phyloP scores from a whole-genome alignment of 1,139 yeast species.

The Pichia sp. region DNA sequence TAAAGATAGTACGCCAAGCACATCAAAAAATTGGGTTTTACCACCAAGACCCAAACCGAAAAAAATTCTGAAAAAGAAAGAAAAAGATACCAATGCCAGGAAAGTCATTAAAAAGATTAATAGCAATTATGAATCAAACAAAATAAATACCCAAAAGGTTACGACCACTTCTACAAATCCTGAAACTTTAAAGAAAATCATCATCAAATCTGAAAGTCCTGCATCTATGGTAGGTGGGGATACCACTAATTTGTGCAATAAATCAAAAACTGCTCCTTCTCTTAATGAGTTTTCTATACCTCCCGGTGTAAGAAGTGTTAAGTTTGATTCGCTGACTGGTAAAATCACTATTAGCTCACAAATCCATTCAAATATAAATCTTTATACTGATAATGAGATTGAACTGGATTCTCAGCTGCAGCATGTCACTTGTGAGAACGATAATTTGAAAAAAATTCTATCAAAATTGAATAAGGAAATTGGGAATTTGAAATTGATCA shows the following conservation, averaged over 20 bases:
- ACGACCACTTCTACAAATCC: background rate
- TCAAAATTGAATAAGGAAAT: conserved; percentile 31
- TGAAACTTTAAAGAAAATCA: background rate
- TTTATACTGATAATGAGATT: conserved; percentile 21
- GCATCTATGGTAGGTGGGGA: too few relatives aligned
- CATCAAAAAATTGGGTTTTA: conserved; percentile 53
- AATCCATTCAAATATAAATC: conserved; percentile 27
- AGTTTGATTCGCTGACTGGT: conserved; percentile 10
- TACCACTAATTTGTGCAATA: background rate
- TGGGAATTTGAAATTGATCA: conserved; percentile 21
- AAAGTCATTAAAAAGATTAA: too few relatives aligned
- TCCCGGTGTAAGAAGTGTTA: conserved; percentile 12
- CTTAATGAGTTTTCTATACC: conserved; percentile 1
- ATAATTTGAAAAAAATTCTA: conserved; percentile 30
- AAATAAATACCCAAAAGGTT: background rate
- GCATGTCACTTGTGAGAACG: conserved; percentile 31
- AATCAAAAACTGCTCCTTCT: conserved; percentile 1
- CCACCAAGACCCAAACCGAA: conserved; percentile 64
- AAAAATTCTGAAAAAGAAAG: conserved; percentile 27
- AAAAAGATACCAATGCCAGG: conserved; percentile 1
- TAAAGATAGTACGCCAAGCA: conserved; percentile 16
- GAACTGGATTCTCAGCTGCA: conserved; percentile 29
- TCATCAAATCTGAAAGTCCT: background rate
- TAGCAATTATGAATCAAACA: background rate
- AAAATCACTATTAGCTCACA: conserved; percentile 23